Base-by-base conservation (phyloP, 2,329 filamentous ascomycete genomes). In the Colletotrichum somersetense region DNA sequence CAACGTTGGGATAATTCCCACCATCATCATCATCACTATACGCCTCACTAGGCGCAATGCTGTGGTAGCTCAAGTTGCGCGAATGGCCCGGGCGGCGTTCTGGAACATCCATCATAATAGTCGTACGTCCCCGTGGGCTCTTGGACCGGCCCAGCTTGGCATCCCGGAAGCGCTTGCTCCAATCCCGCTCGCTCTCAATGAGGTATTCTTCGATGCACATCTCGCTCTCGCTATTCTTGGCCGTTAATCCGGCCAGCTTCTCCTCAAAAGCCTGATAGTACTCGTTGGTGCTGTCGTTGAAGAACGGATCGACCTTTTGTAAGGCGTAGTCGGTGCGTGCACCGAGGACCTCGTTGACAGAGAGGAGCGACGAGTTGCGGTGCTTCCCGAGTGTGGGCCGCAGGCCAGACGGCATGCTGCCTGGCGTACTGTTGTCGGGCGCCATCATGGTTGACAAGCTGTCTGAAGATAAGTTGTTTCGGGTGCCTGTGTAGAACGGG, bases 121-220 rank as follows among this genome's bases (percentile, higher is more conserved):
- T 46, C 18, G 57, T 62, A 50, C 46, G 46, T 50, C 46, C 46
- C 8, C 46, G 46, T 5, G 46, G 46, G 10, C 46, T 67, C 62
- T 66, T 66, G 20, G 66, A 46, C 30, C 84, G 84, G 42, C 87
- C 88, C 71, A 91, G 85, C 77, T 88, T 88, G 52, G 87, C 89
- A 73, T 89, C 83, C 66, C 89, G 83, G 77, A 90, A 88, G 46
- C 85, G 82, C 71, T 85, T 83, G 76, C 90, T 92, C 90, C 90
- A 92, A 73, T 89, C 85, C 82, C 91, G 91, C 78, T 92, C 90
- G 33, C 88, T 89, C 76, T 89, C 89, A 70, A 88, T 85, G 18
- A 92, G 81, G 77, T 89, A 92, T 52, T 90, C 85, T 75, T 92
- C 90, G 70, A 92, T 91, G 76, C 90, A 92, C 18, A 91, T 81